Evolutionary conservation across 192 early-diverging fungal genomes (phyloP), one percentile per base, ranked within the genome.

Genomic region (Dimargaris xerosporica): DNA sequence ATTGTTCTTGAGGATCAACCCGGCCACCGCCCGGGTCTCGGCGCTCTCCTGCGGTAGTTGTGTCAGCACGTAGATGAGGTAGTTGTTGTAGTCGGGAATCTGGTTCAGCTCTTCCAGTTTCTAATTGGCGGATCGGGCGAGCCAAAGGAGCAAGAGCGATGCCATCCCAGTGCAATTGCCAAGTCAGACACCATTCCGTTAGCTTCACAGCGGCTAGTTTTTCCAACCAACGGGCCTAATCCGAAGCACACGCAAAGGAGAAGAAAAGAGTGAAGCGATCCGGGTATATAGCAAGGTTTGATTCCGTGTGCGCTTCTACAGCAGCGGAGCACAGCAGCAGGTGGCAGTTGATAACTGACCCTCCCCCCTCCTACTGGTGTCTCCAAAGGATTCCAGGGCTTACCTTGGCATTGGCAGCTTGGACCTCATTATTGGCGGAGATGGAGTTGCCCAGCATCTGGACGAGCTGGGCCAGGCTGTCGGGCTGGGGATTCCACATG

Each of bases 71-170:
- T 87, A 90, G 58, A 85, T 81, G 41, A 96, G 80, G 78, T 94
- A 96, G 69, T 84, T 89, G 71, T 86, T 82, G 80, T 89, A 96
- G 69, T 94, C 90, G 7, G 89, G 85, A 17, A 91, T 82, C 63
- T 78, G 66, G 68, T 84, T 83, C 69, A 90, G 85, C 56, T 82
- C 82, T 63, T 82, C 78, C 46, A 91, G 76, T 69, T 80, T 80
- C 88, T 91, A 53, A 26, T 41, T 66, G 59, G 29, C 45, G 51
- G 21, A 23, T 60, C n/a, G 19, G 25, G 53, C 5, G 26, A 53
- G 17, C 28, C 10, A 28, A 54, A 41, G 30, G 34, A 17, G 39
- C 41, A 53, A 10, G 30, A 66, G 29, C 29, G 34, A 39, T 2
- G 34, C 34, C 34, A 39, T 39, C 34, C 34, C 34, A 39, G 2